phyloP scores from a whole-genome alignment of 106 monocot species.

The Apostasia ramifera region DNA sequence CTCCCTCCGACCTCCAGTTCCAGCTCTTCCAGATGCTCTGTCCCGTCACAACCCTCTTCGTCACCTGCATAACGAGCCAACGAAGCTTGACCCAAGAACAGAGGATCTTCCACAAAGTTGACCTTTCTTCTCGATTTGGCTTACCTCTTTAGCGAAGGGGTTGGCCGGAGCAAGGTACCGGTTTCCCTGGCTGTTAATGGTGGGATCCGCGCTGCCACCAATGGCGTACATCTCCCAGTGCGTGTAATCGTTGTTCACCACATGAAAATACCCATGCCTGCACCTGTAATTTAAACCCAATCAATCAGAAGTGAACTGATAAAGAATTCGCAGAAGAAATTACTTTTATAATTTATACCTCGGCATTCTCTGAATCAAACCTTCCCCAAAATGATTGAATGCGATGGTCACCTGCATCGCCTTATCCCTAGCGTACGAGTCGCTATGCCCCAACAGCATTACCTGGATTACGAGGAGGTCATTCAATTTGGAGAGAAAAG shows the following conservation, averaged over 20 bases:
- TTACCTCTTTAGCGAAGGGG: conserved; percentile 39
- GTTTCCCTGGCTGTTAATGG: conserved; percentile 53
- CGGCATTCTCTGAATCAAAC: conserved; percentile 50
- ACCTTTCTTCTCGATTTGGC: background rate
- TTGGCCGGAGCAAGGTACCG: conserved; percentile 38
- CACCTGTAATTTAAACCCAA: conserved; percentile 14
- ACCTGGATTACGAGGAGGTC: conserved; percentile 14
- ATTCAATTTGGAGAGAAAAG: background rate
- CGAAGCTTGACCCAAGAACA: background rate
- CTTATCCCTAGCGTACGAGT: conserved; percentile 35
- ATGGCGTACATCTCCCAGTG: conserved; percentile 52
- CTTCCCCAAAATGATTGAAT: conserved; percentile 54
- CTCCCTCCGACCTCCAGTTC: conserved; percentile 52
- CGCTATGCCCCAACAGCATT: conserved; percentile 44
- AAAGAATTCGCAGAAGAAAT: background rate
- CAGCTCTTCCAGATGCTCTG: conserved; percentile 22
- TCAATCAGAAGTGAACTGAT: no score
- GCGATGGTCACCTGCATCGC: conserved; percentile 48
- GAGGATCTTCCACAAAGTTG: background rate
- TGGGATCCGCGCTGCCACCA: conserved; percentile 40
- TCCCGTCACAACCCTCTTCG: conserved; percentile 29
- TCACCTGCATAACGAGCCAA: conserved; percentile 10
- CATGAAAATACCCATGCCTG: conserved; percentile 51
- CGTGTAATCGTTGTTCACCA: conserved; percentile 55
- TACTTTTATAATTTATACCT: conserved; percentile 8